Percentiles rank a stretch among this genome's conserved stretches.
Conservation (phyloP, 2,329 filamentous ascomycete species). For the Colletotrichum sp. region DNA sequence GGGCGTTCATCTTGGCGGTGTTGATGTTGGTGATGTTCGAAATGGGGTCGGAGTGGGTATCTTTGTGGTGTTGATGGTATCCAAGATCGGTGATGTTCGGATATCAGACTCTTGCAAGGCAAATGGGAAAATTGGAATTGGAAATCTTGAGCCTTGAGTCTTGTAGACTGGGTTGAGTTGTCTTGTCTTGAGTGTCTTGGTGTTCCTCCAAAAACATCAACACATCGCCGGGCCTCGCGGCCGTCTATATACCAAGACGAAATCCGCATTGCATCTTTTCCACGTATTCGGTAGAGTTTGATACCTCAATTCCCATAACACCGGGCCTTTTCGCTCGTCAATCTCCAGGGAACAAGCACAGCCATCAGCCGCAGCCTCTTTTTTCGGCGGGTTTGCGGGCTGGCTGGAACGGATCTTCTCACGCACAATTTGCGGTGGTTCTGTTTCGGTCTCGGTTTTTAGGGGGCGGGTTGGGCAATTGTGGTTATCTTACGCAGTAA, state of each 20-base stretch:
- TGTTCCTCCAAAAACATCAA: neutral
- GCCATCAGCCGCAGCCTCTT: neutral
- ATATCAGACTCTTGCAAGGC: neutral
- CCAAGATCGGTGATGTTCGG: neutral
- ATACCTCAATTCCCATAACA: neutral
- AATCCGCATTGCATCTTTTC: neutral
- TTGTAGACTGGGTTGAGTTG: neutral
- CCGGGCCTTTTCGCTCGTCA: neutral
- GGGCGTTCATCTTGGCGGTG: neutral
- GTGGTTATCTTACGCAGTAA: neutral
- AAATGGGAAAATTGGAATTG: neutral
- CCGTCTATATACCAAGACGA: neutral
- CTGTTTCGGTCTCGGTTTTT: constrained; percentile 7
- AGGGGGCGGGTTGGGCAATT: neutral
- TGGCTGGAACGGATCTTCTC: neutral
- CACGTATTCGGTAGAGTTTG: neutral
- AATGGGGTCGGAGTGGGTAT: neutral
- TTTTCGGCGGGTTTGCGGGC: neutral
- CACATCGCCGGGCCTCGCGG: neutral
- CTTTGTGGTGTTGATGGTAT: neutral
- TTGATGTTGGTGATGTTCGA: neutral
- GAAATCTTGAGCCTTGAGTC: neutral
- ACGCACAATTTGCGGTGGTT: neutral
- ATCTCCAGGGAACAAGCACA: neutral
- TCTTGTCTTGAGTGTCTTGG: neutral